A percentile compares a stretch with the other conserved stretches of the same genome.
phyloP scores from a whole-genome alignment of 2,329 filamentous ascomycete species.

The Penicillium sclerotigenum region DNA sequence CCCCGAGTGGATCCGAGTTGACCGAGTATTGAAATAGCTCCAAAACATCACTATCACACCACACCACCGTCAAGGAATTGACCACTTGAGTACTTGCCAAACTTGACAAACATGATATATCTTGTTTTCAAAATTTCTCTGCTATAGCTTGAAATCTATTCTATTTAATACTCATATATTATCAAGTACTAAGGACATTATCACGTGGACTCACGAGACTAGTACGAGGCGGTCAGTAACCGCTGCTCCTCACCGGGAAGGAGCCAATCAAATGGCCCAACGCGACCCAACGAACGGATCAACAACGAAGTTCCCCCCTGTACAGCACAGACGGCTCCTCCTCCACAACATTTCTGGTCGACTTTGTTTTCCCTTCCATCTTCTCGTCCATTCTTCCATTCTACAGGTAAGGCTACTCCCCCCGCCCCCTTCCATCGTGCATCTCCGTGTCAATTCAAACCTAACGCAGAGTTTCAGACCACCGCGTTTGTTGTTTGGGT shows the following conservation, averaged over 20 bases:
- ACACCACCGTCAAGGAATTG: neutral
- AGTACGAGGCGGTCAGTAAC: slow-evolving; percentile 24
- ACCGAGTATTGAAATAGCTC: slow-evolving; percentile 5
- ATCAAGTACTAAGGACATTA: neutral
- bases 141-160: neutral
- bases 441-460: neutral
- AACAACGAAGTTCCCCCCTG: slow-evolving; percentile 32
- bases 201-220: slow-evolving; percentile 12
- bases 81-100: neutral
- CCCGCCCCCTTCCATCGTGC: slow-evolving; percentile 15
- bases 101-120: neutral
- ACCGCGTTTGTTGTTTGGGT: slow-evolving; percentile 28
- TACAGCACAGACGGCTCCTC: slow-evolving; percentile 44
- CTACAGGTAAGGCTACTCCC: slow-evolving; percentile 12
- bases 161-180: neutral
- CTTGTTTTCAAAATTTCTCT: neutral
- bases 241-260: slow-evolving; percentile 6
- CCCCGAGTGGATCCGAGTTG: slow-evolving; percentile 6
- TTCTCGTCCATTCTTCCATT: slow-evolving; percentile 28
- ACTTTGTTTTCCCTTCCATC: slow-evolving; percentile 20
- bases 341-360: slow-evolving; percentile 49
- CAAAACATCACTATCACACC: neutral
- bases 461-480: slow-evolving; percentile 25
- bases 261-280: slow-evolving; percentile 31
- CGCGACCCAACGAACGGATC: slow-evolving; percentile 40